Evolutionary conservation across 169 alveolate genomes (phyloP).

Genomic region (Fabrea salina): DNA sequence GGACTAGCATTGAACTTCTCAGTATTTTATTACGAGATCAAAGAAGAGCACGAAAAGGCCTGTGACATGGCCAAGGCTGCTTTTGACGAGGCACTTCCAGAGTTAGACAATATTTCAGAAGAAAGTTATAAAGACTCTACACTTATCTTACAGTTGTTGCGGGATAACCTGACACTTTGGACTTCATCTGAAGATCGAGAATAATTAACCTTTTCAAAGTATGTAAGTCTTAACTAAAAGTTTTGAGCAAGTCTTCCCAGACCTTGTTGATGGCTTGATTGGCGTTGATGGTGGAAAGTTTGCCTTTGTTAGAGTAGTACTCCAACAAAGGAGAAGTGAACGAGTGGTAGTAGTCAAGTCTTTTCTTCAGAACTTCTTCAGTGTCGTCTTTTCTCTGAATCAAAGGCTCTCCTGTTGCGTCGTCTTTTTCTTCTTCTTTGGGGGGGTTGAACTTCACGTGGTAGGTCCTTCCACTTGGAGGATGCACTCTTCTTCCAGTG

Average conservation of each 20-base stretch:
- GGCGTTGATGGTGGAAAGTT: conserved; percentile 66
- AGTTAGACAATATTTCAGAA: conserved; percentile 92
- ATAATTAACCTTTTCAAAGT: too few relatives aligned
- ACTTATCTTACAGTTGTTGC: conserved; percentile 92
- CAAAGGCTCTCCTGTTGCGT: conserved; percentile 88
- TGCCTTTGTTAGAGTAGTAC: conserved; percentile 67
- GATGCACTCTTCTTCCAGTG: conserved; percentile 90
- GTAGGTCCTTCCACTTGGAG: conserved; percentile 92
- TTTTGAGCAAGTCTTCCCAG: conserved; percentile 37
- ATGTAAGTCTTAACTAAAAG: too few relatives aligned
- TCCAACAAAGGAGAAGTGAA: conserved; percentile 77
- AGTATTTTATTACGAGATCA: conserved; percentile 97
- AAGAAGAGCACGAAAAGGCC: conserved; percentile 96
- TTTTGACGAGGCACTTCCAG: conserved; percentile 95
- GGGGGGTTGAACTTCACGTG: conserved; percentile 93
- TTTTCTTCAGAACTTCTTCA: conserved; percentile 71
- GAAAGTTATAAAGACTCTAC: conserved; percentile 94
- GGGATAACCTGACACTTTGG: conserved; percentile 96
- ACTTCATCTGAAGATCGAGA: conserved; percentile 91
- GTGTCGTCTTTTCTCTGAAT: conserved; percentile 82
- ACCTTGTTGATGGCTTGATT: conserved; percentile 61
- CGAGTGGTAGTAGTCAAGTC: conserved; percentile 65
- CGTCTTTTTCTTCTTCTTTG: conserved; percentile 82
- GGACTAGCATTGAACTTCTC: conserved; percentile 98
- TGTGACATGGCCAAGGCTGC: conserved; percentile 97